phyloP scores from a whole-genome alignment of 176 grass and related monocot genomes.

The Avena atlantica region DNA sequence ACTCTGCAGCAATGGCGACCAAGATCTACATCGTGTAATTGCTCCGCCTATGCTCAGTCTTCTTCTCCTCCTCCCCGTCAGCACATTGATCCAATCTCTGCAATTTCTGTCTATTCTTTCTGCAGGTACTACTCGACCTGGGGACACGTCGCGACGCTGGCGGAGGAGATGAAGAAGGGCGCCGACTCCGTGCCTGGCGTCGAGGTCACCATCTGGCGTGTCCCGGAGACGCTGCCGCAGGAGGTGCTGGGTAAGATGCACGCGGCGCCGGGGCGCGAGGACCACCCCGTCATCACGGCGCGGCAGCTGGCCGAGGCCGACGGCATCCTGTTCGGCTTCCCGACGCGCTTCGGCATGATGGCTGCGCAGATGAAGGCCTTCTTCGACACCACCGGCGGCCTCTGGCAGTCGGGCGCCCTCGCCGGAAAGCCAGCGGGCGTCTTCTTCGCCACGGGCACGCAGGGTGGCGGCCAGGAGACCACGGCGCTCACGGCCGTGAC shows the following conservation, averaged over 20 bases:
- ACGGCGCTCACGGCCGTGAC: conserved; percentile 40
- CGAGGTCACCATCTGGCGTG: conserved; percentile 18
- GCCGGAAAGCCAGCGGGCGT: conserved; percentile 76
- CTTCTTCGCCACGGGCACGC: conserved; percentile 83
- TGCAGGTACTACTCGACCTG: conserved; percentile 25
- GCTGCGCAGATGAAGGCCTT: conserved; percentile 67
- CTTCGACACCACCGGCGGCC: conserved; percentile 62
- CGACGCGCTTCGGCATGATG: conserved; percentile 61
- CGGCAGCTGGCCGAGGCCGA: conserved; percentile 14
- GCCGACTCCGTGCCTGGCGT: not conserved
- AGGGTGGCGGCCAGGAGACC: conserved; percentile 88
- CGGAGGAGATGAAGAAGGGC: conserved; percentile 23
- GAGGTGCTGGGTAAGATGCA: conserved; percentile 30
- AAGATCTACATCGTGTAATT: conserved; percentile 26
- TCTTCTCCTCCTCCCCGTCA: not conserved
- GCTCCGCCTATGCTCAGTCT: not conserved
- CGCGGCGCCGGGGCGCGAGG: conserved; percentile 10
- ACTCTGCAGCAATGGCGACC: not conserved
- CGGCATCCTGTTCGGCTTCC: conserved; percentile 23
- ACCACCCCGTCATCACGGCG: conserved; percentile 29
- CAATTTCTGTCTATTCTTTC: not conserved
- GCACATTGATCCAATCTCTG: not conserved
- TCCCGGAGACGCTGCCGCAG: conserved; percentile 16
- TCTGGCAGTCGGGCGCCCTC: conserved; percentile 56
- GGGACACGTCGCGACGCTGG: conserved; percentile 20